Evolutionary conservation across 2,329 filamentous ascomycete genomes (phyloP).

Genomic region (Colletotrichum tropicicola): DNA sequence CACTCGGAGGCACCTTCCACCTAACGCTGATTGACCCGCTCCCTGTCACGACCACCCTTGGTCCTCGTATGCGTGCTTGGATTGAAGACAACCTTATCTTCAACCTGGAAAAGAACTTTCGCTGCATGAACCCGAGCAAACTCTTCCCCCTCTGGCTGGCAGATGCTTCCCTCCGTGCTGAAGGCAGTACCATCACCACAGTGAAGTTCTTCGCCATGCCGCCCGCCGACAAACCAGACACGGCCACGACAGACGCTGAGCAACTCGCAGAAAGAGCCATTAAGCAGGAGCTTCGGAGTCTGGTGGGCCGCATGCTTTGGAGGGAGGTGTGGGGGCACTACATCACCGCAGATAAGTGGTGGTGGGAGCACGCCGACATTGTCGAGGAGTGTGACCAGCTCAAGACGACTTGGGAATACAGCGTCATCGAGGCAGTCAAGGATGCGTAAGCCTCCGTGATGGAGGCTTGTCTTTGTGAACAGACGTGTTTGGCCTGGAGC

Average conservation of each 20-base stretch:
- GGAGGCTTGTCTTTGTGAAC: not conserved
- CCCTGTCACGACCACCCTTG: conserved; percentile 62
- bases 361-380: conserved; percentile 68
- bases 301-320: conserved; percentile 67
- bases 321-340: conserved; percentile 66
- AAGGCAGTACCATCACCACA: conserved; percentile 56
- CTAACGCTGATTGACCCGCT: conserved; percentile 71
- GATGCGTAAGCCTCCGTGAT: conserved; percentile 35
- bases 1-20: conserved; percentile 63
- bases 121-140: conserved; percentile 67
- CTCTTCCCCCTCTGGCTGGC: conserved; percentile 68
- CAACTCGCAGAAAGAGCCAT: conserved; percentile 40
- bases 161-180: conserved; percentile 60
- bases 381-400: conserved; percentile 63
- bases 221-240: conserved; percentile 37
- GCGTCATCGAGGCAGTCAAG: conserved; percentile 64
- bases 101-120: conserved; percentile 66
- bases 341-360: conserved; percentile 61
- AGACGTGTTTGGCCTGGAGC: not conserved
- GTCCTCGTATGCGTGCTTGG: conserved; percentile 67
- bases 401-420: conserved; percentile 68
- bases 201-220: conserved; percentile 59
- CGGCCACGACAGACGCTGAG: conserved; percentile 30
- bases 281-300: conserved; percentile 58
- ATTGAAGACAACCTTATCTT: conserved; percentile 67